Base-by-base conservation (phyloP, 352 stramenopile species). In the Phytophthora uliginosa region DNA sequence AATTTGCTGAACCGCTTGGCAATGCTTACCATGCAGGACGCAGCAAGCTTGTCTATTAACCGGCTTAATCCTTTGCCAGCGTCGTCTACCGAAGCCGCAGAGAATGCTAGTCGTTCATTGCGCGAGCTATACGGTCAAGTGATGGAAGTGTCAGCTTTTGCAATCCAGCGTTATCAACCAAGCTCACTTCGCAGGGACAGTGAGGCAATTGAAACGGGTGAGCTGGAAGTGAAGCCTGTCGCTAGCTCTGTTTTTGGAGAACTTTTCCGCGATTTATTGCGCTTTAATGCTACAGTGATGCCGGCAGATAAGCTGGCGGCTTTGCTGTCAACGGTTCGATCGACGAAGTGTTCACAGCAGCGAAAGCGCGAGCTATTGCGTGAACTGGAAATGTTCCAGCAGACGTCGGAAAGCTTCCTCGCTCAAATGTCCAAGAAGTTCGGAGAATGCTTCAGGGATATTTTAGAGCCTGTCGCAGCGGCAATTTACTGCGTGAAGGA, bases 1-100 rank as follows among this genome's bases (percentile, higher is more conserved):
- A 88, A 98, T 52, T 76, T 99, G 24, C 78, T 98, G 67, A 90
- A 88, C 60, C 91, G 95, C 9, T 76, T 99, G 20, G 77, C 88
- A 7, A 88, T 90, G 76, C 56, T 85, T 1, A 91, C 89, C 5
- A 76, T 95, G 36, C 82, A 94, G 34, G 71, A 86, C 17, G 76
- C 85, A 3, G 83, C 85, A 10, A 84, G 89, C 62, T 74, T 76
- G 64, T 87, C 86, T 1, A 88, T 95, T 40, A 60, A 90, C 10
- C 77, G 87, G 20, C 63, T 92, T 0, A 85, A 83, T 34, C 82
- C 86, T 48, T 80, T 77, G 4, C 79, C 86, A 40, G 38, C 66
- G 10, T 26, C 73, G 12, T 85, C 77, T 47, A 20, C 70, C 17
- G 50, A 73, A 33, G 22, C 66, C 10, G 52, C 63, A 17, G 31